Conservation (phyloP, 345 rosid genomes). For the Brassica incana region DNA sequence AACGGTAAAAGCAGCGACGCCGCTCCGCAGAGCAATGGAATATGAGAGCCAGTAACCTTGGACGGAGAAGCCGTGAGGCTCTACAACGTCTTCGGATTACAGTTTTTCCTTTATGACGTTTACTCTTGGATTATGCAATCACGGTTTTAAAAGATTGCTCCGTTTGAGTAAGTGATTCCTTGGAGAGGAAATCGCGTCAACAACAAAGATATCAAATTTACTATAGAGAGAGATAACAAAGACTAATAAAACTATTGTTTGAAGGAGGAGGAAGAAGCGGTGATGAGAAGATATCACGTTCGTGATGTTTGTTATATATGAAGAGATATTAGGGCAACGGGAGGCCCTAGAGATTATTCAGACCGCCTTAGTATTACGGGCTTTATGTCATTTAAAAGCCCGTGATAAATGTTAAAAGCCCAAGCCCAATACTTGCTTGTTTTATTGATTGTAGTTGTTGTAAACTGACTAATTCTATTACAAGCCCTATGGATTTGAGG, state of each 20-base stretch:
- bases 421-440: background rate
- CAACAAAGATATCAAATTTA: background rate
- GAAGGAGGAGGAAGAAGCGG: background rate
- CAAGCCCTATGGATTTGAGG: too few species aligned
- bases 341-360: slow-evolving; percentile 13
- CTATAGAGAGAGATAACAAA: background rate
- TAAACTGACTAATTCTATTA: too few species aligned
- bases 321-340: slow-evolving; percentile 7
- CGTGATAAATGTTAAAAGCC: background rate
- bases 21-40: slow-evolving; percentile 46
- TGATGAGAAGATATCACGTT: background rate
- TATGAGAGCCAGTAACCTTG: slow-evolving; percentile 20
- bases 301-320: background rate
- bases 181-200: slow-evolving; percentile 36
- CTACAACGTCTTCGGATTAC: slow-evolving; percentile 16
- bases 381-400: background rate
- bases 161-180: slow-evolving; percentile 24
- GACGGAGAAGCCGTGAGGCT: slow-evolving; percentile 36
- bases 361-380: slow-evolving; percentile 4
- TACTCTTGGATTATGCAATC: slow-evolving; percentile 37
- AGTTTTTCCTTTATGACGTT: slow-evolving; percentile 23
- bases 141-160: slow-evolving; percentile 27
- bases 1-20: slow-evolving; percentile 47
- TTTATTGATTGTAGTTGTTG: background rate
- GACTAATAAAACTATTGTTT: background rate